phyloP scores from a whole-genome alignment of 148 eudicot species.

The Amaranthus hypochondriacus region DNA sequence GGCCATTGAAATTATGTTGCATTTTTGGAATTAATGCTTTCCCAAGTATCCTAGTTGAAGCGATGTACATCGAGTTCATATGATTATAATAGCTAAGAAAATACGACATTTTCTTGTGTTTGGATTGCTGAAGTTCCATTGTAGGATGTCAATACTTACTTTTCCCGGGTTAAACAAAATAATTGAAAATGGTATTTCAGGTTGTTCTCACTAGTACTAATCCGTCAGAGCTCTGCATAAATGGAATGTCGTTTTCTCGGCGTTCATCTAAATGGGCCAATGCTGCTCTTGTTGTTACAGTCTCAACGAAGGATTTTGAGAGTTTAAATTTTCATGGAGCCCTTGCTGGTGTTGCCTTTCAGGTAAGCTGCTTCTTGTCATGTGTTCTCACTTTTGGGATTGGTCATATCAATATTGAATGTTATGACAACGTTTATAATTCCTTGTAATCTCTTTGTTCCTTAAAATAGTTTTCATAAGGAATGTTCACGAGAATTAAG shows the following conservation, averaged over 20 bases:
- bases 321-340: conserved; percentile 67
- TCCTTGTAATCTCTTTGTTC: not conserved
- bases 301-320: conserved; percentile 78
- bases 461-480: too few species aligned
- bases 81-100: too few species aligned
- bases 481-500: too few species aligned
- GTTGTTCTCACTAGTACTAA: conserved; percentile 95
- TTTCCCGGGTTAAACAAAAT: not conserved
- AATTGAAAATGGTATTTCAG: conserved; percentile 37
- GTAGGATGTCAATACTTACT: not conserved
- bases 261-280: conserved; percentile 96
- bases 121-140: not conserved
- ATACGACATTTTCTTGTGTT: not conserved
- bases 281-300: conserved; percentile 88
- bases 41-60: too few species aligned
- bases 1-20: too few species aligned
- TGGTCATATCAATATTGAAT: not conserved
- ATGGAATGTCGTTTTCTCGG: conserved; percentile 97
- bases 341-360: conserved; percentile 87
- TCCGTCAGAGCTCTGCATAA: conserved; percentile 82
- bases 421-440: not conserved
- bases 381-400: not conserved
- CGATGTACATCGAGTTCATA: too few species aligned
- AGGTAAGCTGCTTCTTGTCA: conserved; percentile 42
- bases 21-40: too few species aligned